Percentiles rank a stretch among this genome's conserved stretches.
Evolutionary conservation across 371 early-diverging fungal genomes (phyloP).

Genomic region (Mortierella sp.): DNA sequence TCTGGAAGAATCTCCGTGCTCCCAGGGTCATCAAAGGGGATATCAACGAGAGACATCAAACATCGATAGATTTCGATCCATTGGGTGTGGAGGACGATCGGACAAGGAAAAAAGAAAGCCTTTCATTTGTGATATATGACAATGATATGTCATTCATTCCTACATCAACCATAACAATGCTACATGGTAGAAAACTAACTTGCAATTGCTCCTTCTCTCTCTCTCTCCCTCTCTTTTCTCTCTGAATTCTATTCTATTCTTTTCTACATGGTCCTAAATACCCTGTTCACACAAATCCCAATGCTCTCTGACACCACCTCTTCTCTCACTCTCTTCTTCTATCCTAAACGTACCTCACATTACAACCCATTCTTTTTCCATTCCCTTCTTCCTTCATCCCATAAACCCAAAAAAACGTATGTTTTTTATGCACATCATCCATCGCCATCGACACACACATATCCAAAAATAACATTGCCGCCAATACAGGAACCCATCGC

Average conservation of each 20-base stretch:
- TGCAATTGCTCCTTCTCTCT: neutral
- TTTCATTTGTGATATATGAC: neutral
- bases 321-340: too few relatives aligned
- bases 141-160: neutral
- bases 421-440: conserved; percentile 22
- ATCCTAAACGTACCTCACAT: neutral
- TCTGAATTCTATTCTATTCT: neutral
- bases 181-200: too few relatives aligned
- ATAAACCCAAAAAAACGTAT: conserved; percentile 2
- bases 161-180: neutral
- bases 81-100: too few relatives aligned
- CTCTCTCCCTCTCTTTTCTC: neutral
- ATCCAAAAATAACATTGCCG: neutral
- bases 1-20: too few relatives aligned
- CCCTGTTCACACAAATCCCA: neutral
- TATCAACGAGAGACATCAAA: too few relatives aligned
- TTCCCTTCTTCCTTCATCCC: neutral
- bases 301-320: conserved; percentile 1
- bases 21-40: neutral
- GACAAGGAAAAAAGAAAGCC: neutral
- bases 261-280: neutral
- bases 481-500: conserved; percentile 55
- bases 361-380: too few relatives aligned
- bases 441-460: too few relatives aligned
- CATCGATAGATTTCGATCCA: neutral